Base-by-base conservation (phyloP, 139 green algal genomes). In the Chlorella sp. region DNA sequence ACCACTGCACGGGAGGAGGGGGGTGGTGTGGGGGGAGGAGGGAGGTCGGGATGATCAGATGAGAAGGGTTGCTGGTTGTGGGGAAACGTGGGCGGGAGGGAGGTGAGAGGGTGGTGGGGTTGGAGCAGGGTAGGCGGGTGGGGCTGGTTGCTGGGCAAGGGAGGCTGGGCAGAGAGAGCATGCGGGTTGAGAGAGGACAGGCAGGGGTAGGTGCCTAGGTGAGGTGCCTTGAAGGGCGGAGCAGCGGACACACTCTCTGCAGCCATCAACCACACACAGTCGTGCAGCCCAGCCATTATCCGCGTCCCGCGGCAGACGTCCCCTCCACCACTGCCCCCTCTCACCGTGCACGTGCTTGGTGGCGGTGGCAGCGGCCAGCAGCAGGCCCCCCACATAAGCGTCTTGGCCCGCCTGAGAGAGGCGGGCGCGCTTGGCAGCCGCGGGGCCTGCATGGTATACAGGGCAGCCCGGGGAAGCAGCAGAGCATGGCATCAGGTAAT, bases 1-100 rank as follows among this genome's bases (percentile, higher is more conserved):
- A 91, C 89, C 3, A 81, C 89, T 90, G 86, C 77, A 71, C 22
- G 42, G 36, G 53, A 22, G 53, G 32, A 83, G 69, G 69, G 16
- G 30, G 16, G 26, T 12, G 30, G 85, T 15, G 61, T 12, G 37
- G n/a, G n/a, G n/a, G 28, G 48, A 57, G 16, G 24, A 88, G 48
- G 26, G 37, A 42, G 26, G 15, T 32, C 32, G 11, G 34, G 64
- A 53, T 61, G 69, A 28, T 7, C 22, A 53, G 80, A 48, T 11
- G 1, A 61, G 0, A 22, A 34, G 36, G 28, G 32, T 19, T 16
- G 77, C 16, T 14, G 18, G 60, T 14, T 14, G 60, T 26, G 60
- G 60, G 60, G 60, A 18, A 68, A 18, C 15, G 60, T 14, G 60
- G 18, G 60, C 15, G 60, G 60, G 60, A 68, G 60, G 60, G 64